Base-by-base conservation (phyloP, 768 basidiomycete species). In the Inosperma sp. region DNA sequence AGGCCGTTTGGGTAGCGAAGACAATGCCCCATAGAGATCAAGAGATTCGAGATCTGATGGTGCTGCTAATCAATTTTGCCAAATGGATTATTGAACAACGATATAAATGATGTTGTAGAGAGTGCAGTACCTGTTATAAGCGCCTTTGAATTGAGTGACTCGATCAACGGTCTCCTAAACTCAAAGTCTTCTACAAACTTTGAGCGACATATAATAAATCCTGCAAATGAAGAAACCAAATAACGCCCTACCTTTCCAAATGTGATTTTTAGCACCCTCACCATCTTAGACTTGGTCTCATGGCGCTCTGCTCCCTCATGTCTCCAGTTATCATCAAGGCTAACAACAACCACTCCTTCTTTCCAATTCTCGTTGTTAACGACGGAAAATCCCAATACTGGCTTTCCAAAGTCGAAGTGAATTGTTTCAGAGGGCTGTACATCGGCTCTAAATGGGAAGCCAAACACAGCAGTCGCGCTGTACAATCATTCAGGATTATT, bases 401-500 rank as follows among this genome's bases (percentile, higher is more conserved):
- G 87, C 36, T 66, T 68, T 7, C 68, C 69, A 43, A 88, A 74
- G 59, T 84, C 77, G 22, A 80, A 64, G 19, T 68, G 58, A 13
- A 64, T 63, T 31, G 81, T 49, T 35, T 59, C 41, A 53, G 56
- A 34, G 33, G 57, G 10, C 3, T 56, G 36, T 54, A 58, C 46
- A 33, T 56, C 40, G 37, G 54, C 41, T 49, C 67, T 53, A 62
- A 65, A 66, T 58, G 68, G 51, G 56, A 62, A 66, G 42, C 66
- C 72, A 64, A 89, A 91, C 8, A 92, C 58, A 0, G 88, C 86
- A 1, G 83, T 82, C 3, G 81, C 78, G 16, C 89, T 91, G 60
- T 27, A 52, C 21, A 48, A 43, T 46, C 48, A 41, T n/a, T 33
- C 34, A 27, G 35, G 12, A 29, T 29, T 12, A 22, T 17, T 19